Percentiles rank a stretch among this genome's conserved stretches.
phyloP scores from a whole-genome alignment of 306 rosid genomes.

The Medicago arabica region DNA sequence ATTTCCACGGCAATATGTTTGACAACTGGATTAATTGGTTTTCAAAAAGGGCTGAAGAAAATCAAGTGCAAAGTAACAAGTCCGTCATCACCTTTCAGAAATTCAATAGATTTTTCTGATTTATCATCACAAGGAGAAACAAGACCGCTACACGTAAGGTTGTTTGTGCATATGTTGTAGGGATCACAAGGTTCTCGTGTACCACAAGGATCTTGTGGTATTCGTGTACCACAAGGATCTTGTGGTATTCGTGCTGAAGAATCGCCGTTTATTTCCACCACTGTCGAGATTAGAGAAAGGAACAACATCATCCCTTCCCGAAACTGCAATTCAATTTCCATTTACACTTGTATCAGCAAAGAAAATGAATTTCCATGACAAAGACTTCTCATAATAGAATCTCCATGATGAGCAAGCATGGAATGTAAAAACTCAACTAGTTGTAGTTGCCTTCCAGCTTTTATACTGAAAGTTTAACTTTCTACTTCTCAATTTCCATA shows the following conservation, averaged over 20 bases:
- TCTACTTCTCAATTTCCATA: no score
- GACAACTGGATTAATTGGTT: constrained; percentile 66
- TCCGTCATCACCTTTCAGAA: no score
- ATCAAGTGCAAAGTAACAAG: no score
- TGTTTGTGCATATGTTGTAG: constrained; percentile 55
- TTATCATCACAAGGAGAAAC: constrained; percentile 62
- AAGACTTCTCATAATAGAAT: constrained; percentile 63
- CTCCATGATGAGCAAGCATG: constrained; percentile 60
- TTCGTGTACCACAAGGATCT: constrained; percentile 69
- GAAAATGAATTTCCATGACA: constrained; percentile 74
- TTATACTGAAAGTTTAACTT: no score
- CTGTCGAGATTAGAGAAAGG: constrained; percentile 60
- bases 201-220: constrained; percentile 69
- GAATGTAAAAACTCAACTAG: no score
- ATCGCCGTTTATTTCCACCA: constrained; percentile 42
- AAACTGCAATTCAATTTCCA: constrained; percentile 72
- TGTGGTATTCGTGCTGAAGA: constrained; percentile 77
- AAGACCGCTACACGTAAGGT: constrained; percentile 63
- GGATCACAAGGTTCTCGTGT: constrained; percentile 81
- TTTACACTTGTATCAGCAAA: constrained; percentile 44
- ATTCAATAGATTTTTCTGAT: no score
- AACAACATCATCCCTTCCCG: constrained; percentile 73
- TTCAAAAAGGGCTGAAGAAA: no score
- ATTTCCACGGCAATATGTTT: constrained; percentile 61
- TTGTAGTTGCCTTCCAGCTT: no score